phyloP scores from a whole-genome alignment of 169 alveolate species.

The Cryptosporidium parvum region DNA sequence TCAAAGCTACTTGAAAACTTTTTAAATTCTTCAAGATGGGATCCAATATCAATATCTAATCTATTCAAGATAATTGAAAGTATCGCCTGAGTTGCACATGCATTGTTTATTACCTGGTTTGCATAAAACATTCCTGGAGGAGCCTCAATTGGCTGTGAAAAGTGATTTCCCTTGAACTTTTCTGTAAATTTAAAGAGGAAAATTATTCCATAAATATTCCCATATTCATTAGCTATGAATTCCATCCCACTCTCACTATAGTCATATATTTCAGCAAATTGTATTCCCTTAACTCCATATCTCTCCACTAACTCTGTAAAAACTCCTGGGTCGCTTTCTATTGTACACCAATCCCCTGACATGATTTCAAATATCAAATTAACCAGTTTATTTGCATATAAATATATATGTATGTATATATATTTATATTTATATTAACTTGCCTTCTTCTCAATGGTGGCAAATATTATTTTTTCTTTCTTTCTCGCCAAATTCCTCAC shows the following conservation, averaged over 20 bases:
- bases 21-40: conserved; percentile 85
- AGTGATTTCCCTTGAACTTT: conserved; percentile 75
- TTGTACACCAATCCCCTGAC: conserved; percentile 91
- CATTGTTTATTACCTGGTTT: conserved; percentile 90
- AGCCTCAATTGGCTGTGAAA: conserved; percentile 74
- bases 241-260: conserved; percentile 83
- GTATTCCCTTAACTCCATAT: conserved; percentile 90
- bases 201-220: conserved; percentile 87
- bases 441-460: not conserved
- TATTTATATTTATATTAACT: not conserved
- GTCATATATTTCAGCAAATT: conserved; percentile 90
- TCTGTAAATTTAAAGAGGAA: conserved; percentile 89
- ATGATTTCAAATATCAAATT: conserved; percentile 9
- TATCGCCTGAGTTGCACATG: conserved; percentile 95
- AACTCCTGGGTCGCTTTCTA: conserved; percentile 96
- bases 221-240: conserved; percentile 75
- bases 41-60: conserved; percentile 88
- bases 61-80: conserved; percentile 87
- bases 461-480: not conserved
- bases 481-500: not conserved
- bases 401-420: not conserved
- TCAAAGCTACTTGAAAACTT: conserved; percentile 85
- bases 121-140: conserved; percentile 91
- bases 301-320: conserved; percentile 89
- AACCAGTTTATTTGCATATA: not conserved